A percentile compares a stretch with the other conserved stretches of the same genome.
phyloP scores from a whole-genome alignment of 495 filamentous ascomycete genomes.

The Xeromyces bisporus region DNA sequence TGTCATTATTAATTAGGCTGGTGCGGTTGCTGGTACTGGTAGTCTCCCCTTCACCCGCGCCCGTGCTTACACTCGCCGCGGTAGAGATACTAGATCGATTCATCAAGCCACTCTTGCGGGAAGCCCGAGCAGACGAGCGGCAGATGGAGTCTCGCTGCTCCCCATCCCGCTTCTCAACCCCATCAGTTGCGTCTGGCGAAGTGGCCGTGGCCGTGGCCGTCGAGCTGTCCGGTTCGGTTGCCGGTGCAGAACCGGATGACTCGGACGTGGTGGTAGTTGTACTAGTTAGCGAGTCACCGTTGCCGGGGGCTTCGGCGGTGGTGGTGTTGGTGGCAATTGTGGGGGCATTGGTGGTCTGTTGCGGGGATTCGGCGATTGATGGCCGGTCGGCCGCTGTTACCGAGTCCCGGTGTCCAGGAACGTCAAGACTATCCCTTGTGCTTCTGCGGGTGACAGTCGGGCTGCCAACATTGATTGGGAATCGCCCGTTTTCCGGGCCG shows the following conservation, averaged over 20 bases:
- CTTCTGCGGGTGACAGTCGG: slow-evolving; percentile 36
- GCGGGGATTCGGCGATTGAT: too few species aligned
- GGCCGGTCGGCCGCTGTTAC: slow-evolving; percentile 12
- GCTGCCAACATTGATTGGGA: slow-evolving; percentile 59
- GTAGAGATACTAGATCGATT: slow-evolving; percentile 27
- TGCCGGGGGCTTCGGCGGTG: slow-evolving; percentile 17
- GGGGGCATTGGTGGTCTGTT: slow-evolving; percentile 16
- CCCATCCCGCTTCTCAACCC: too few species aligned
- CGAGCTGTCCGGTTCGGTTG: slow-evolving; percentile 20
- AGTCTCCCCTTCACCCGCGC: slow-evolving; percentile 18
- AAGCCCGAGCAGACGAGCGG: slow-evolving; percentile 16
- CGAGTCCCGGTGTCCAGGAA: slow-evolving; percentile 29
- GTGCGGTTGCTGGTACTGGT: slow-evolving; percentile 34
- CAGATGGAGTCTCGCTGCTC: slow-evolving; percentile 33
- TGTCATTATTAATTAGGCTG: slow-evolving; percentile 25
- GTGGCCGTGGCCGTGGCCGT: slow-evolving; percentile 22
- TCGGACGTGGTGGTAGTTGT: slow-evolving; percentile 21
- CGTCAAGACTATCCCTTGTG: slow-evolving; percentile 43
- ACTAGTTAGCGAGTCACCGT: slow-evolving; percentile 12
- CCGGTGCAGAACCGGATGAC: slow-evolving; percentile 17
- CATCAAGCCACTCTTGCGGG: slow-evolving; percentile 26
- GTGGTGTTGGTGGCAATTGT: slow-evolving; percentile 11
- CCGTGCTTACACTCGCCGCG: slow-evolving; percentile 9
- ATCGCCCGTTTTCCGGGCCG: slow-evolving; percentile 55
- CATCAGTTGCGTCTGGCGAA: slow-evolving; percentile 5